Evolutionary conservation across 352 stramenopile species (phyloP), one percentile per base, ranked within the genome.

Genomic region (Elongisporangium undulatum): DNA sequence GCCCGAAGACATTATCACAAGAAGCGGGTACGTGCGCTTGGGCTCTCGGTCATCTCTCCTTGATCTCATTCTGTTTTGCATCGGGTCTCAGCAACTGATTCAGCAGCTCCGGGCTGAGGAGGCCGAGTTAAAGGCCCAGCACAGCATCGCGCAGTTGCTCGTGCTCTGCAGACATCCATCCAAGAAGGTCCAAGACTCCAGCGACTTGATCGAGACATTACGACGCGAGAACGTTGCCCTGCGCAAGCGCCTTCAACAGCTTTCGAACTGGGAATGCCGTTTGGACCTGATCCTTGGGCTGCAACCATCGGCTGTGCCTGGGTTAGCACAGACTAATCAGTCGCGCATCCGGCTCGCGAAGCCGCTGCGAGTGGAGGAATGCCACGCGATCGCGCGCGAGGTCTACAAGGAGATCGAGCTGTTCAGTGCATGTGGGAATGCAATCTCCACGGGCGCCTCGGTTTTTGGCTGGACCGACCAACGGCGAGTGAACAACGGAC

Each of bases 391-490:
- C 34, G 34, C 34, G 4, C 34, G 34, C 34, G 34, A 45, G 34
- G 4, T 45, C 34, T 45, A 45, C 10, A 45, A 17, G 10, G 34
- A 45, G 9, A 45, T 45, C 34, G 34, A 45, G 34, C 34, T 45
- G 34, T 45, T 45, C 17, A 45, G 34, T 45, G 17, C 34, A 9
- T 3, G 34, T 45, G 34, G 34, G 34, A 15, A 4, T 17, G 34
- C 6, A 1, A 45, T 45, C 13, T 83, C 65, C 19, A 75, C 75
- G 2, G 79, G 75, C 15, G 60, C 73, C 48, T 74, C 68, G 45
- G 29, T 87, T 4, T 87, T 84, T 29, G 79, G 77, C 16, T 89
- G 77, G 77, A 58, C 63, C 8, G 79, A 89, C 39, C 69, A 74
- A 22, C 77, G 77, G 13, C 66, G 66, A 15, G 56, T 81, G 49